phyloP scores from a whole-genome alignment of 441 rosid genomes.

The Lepidium campestre region DNA sequence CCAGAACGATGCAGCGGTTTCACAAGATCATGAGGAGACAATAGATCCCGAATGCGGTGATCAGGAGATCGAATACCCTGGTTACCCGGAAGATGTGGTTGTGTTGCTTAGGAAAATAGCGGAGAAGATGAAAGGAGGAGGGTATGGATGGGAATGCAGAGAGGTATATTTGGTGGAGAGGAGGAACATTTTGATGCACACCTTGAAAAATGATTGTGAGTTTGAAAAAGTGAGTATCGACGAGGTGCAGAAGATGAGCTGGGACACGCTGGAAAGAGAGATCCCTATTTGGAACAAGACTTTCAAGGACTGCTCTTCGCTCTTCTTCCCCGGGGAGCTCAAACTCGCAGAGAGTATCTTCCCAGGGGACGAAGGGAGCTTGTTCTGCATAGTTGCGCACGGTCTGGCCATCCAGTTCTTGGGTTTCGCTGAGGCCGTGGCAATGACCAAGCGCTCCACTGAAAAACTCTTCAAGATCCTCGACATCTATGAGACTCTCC shows the following conservation, averaged over 20 bases:
- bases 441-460: conserved; percentile 60
- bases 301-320: conserved; percentile 47
- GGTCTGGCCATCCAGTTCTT: conserved; percentile 58
- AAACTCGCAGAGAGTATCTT: conserved; percentile 50
- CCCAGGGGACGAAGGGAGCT: conserved; percentile 29
- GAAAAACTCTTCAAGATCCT: conserved; percentile 83
- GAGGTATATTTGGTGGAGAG: conserved; percentile 54
- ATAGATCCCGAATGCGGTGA: conserved; percentile 6
- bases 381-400: conserved; percentile 46
- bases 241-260: conserved; percentile 70
- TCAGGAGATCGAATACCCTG: conserved; percentile 29
- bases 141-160: conserved; percentile 64
- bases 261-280: conserved; percentile 78
- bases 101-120: conserved; percentile 48
- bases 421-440: conserved; percentile 69
- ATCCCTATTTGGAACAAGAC: conserved; percentile 62
- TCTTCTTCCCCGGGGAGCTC: conserved; percentile 52
- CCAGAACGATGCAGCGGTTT: conserved; percentile 16
- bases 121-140: conserved; percentile 53
- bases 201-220: conserved; percentile 40
- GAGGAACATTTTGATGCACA: conserved; percentile 51
- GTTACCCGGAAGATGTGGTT: conserved; percentile 40
- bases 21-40: conserved; percentile 18
- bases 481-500: conserved; percentile 71
- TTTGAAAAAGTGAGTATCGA: conserved; percentile 72